Conservation (phyloP, 495 filamentous ascomycete species). For the Talaromyces proteolyticus region DNA sequence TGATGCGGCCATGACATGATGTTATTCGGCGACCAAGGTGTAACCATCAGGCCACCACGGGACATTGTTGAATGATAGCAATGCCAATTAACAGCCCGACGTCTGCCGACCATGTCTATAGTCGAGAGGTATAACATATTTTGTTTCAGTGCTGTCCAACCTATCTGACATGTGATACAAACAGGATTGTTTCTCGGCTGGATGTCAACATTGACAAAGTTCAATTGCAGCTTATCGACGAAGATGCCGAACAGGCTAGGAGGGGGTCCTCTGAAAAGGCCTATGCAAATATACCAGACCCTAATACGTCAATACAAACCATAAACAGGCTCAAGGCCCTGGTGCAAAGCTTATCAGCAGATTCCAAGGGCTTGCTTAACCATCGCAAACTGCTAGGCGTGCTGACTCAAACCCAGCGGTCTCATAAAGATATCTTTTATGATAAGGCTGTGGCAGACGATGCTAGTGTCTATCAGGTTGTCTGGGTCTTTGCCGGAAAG, state of each 20-base stretch:
- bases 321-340: conserved; percentile 49
- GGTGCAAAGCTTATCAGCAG: conserved; percentile 62
- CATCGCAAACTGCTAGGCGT: conserved; percentile 48
- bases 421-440: conserved; percentile 16
- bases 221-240: conserved; percentile 37
- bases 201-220: conserved; percentile 78
- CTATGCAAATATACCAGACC: conserved; percentile 9
- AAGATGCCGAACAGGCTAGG: conserved; percentile 5
- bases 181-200: conserved; percentile 71
- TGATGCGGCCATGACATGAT: neutral
- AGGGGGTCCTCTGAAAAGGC: conserved; percentile 12
- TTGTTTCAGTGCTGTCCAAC: conserved; percentile 1
- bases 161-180: conserved; percentile 15
- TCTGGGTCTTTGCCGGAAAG: conserved; percentile 85
- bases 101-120: conserved; percentile 49
- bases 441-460: conserved; percentile 10
- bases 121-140: conserved; percentile 50
- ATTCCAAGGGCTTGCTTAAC: conserved; percentile 50
- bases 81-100: no score
- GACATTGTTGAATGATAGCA: no score
- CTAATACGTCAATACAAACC: conserved; percentile 9
- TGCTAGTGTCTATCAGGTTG: conserved; percentile 63
- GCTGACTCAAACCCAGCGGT: conserved; percentile 50
- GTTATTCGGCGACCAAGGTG: no score
- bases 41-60: no score